These are phyloP conservation scores for Mimosa bimucronata DNA, from an alignment of 306 rosid genomes.

Conservation along the genomic window DNA sequence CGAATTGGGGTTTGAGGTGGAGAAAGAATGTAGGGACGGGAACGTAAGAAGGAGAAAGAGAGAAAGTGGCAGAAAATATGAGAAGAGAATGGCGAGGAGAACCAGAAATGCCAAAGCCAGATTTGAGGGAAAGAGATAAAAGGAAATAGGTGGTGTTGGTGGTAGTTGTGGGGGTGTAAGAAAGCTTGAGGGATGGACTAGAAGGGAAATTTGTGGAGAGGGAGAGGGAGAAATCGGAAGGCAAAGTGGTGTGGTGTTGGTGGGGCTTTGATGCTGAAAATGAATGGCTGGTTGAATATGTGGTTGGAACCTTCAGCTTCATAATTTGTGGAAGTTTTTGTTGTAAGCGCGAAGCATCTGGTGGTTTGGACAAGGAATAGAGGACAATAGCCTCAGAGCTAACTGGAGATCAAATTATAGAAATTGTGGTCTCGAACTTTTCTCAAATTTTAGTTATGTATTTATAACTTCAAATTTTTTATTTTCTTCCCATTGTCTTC, in stretches of 20 bases:
- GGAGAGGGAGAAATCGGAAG: slow-evolving; percentile 67
- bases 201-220: slow-evolving; percentile 62
- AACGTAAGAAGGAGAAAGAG: slow-evolving; percentile 52
- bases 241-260: slow-evolving; percentile 24
- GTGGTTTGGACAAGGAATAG: not conserved
- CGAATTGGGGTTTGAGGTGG: slow-evolving; percentile 78
- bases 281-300: slow-evolving; percentile 64
- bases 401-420: not conserved
- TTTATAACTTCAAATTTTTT: no score
- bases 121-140: slow-evolving; percentile 74
- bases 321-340: slow-evolving; percentile 35
- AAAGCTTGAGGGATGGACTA: slow-evolving; percentile 59
- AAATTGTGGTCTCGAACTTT: not conserved
- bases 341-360: slow-evolving; percentile 40
- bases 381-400: not conserved
- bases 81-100: slow-evolving; percentile 78
- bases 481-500: no score
- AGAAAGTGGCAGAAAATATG: slow-evolving; percentile 65
- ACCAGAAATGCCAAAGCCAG: slow-evolving; percentile 83
- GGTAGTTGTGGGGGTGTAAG: slow-evolving; percentile 63
- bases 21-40: slow-evolving; percentile 67
- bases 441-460: no score
- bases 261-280: slow-evolving; percentile 57
- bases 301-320: slow-evolving; percentile 69
- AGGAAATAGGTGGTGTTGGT: slow-evolving; percentile 29